Base-by-base conservation (phyloP, 129 eudicot species). In the Escallonia rubra region DNA sequence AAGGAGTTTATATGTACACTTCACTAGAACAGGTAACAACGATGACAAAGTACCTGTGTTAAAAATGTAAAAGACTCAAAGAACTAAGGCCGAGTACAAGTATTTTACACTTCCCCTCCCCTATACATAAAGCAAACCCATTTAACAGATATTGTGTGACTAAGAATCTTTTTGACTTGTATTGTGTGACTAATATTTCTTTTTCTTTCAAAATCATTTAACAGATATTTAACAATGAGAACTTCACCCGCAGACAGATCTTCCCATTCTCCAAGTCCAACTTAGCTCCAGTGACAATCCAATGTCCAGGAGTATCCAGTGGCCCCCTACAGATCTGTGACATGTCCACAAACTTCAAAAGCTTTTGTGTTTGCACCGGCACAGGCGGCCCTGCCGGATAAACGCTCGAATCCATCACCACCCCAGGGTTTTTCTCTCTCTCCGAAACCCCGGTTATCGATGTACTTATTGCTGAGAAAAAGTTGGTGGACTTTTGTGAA, bases 231-330 rank as follows among this genome's bases (percentile, higher is more conserved):
- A 93, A 46, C 71, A 89, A 79, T 13, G 98, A 84, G 73, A 93
- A 93, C 72, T 93, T 89, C 8, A 86, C 96, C 55, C 80, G 77
- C 43, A 93, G 73, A 65, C 90, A 78, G 23, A 93, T 82, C 76
- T 89, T 89, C 61, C 96, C 91, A 67, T 77, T 82, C 41, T 82
- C 81, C 62, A 86, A 44, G 38, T 84, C 78, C 67, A 93, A 76
- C 69, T 86, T 93, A 9, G 98, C 98, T 43, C 96, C 98, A 0
- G 96, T 93, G 8, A 82, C 95, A 66, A 93, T 71, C 98, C 98
- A 93, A 75, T 93, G 85, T 0, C 98, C 98, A 4, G 96, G 98
- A 74, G 69, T 89, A 72, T 86, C 95, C 63, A 75, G 60, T 10
- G 96, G 96, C 34, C 98, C 96, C 43, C 78, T 74, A 42, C 88